These are phyloP conservation scores for Teratosphaeriaceae sp. DNA, from an alignment of 2,329 filamentous ascomycete genomes.

Conservation along the genomic window DNA sequence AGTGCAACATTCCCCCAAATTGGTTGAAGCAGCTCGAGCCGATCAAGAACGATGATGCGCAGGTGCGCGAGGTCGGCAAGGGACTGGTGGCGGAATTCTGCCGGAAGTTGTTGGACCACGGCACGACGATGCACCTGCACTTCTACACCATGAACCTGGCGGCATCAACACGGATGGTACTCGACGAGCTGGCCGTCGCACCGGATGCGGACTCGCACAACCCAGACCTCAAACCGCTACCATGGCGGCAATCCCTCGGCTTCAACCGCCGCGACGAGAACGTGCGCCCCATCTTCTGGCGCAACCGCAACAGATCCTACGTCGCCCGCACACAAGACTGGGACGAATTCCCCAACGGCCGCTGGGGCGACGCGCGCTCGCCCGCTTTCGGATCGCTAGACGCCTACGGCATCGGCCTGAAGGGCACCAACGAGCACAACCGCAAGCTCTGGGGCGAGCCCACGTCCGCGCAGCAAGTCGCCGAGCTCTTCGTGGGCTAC, in stretches of 20 bases:
- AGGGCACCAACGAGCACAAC: constrained; percentile 93
- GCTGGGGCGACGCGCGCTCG: constrained; percentile 95
- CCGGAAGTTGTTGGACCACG: constrained; percentile 71
- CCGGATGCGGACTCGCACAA: constrained; percentile 62
- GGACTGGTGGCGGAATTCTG: constrained; percentile 85
- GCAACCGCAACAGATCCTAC: constrained; percentile 93
- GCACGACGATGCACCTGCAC: constrained; percentile 75
- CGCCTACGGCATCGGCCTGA: constrained; percentile 86
- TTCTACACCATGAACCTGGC: constrained; percentile 99
- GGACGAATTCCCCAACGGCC: constrained; percentile 98
- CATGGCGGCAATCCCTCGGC: constrained; percentile 91
- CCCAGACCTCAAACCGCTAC: constrained; percentile 61
- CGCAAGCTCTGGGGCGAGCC: constrained; percentile 92
- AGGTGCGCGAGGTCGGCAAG: constrained; percentile 84
- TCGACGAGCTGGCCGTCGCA: constrained; percentile 80
- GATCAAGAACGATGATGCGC: constrained; percentile 92
- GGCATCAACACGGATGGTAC: constrained; percentile 85
- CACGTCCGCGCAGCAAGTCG: constrained; percentile 69
- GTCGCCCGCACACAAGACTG: constrained; percentile 93
- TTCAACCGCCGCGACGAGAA: constrained; percentile 87
- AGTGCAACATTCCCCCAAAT: constrained; percentile 70
- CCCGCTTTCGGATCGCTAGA: constrained; percentile 95
- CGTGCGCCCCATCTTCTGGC: constrained; percentile 97
- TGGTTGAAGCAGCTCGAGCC: constrained; percentile 83
- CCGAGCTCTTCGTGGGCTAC: constrained; percentile 77